Percentiles rank a stretch among this genome's conserved stretches.
Conservation (phyloP, 306 rosid species). For the Malus sieversii region DNA sequence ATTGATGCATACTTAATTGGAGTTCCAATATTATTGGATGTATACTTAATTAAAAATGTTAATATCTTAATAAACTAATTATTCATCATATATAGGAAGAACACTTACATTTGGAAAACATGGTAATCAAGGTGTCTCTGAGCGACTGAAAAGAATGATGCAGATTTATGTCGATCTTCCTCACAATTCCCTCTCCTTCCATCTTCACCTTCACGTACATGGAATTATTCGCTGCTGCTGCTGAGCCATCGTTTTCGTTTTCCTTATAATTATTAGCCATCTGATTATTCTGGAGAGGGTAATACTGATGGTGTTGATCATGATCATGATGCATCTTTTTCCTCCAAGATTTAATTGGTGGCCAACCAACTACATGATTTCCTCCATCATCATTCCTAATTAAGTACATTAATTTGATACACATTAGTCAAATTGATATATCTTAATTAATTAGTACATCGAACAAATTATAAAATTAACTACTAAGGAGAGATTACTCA, state of each 20-base stretch:
- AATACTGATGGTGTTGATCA: not conserved
- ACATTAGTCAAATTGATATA: not conserved
- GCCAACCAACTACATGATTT: slow-evolving; percentile 70
- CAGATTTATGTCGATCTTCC: slow-evolving; percentile 59
- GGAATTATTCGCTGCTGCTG: slow-evolving; percentile 7
- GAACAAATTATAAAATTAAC: not conserved
- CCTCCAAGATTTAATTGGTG: slow-evolving; percentile 77
- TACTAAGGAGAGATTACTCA: not conserved
- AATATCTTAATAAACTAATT: too few species aligned
- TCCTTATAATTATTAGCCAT: not conserved
- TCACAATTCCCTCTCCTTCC: slow-evolving; percentile 66
- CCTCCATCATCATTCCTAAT: slow-evolving; percentile 32
- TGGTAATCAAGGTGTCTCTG: slow-evolving; percentile 33
- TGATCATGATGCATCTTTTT: slow-evolving; percentile 33
- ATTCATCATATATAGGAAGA: too few species aligned
- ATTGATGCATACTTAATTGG: too few species aligned
- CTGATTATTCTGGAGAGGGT: slow-evolving; percentile 1
- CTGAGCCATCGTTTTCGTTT: slow-evolving; percentile 8
- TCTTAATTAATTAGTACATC: not conserved
- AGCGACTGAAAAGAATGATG: slow-evolving; percentile 51
- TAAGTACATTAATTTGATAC: too few species aligned
- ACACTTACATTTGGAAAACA: slow-evolving; percentile 53
- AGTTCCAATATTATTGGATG: too few species aligned
- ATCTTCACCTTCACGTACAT: slow-evolving; percentile 71
- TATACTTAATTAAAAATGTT: too few species aligned